A percentile compares a stretch with the other conserved stretches of the same genome.
Evolutionary conservation across 768 basidiomycete species (phyloP).

Genomic region (Lentinula raphanica): DNA sequence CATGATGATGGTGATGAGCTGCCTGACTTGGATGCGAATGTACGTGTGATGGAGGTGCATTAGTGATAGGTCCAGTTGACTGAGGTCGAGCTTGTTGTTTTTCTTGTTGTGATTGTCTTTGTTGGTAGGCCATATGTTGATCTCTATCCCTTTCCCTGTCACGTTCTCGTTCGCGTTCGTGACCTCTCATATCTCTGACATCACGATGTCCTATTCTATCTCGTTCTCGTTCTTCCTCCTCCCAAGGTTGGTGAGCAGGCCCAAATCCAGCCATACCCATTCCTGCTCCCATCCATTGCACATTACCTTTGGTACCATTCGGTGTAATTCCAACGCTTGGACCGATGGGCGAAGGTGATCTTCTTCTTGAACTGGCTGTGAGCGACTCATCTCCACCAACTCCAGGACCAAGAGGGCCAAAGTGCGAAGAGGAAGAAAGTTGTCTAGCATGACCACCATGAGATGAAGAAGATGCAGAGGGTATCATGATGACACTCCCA

Average conservation of each 20-base stretch:
- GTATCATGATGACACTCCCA: not conserved
- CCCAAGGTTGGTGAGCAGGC: not conserved
- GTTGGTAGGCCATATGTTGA: constrained; percentile 27
- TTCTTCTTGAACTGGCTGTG: not conserved
- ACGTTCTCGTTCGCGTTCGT: constrained; percentile 12
- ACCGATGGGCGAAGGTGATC: not conserved
- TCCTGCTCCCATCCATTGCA: constrained; percentile 13
- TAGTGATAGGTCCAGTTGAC: constrained; percentile 10
- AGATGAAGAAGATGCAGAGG: not conserved
- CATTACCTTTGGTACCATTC: constrained; percentile 9
- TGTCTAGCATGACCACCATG: not conserved
- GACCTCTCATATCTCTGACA: constrained; percentile 22
- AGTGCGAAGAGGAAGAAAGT: not conserved
- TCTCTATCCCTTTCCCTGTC: constrained; percentile 25
- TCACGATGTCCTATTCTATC: constrained; percentile 19
- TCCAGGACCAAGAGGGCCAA: not conserved
- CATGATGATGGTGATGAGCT: constrained; percentile 41
- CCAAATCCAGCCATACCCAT: constrained; percentile 11
- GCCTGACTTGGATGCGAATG: constrained; percentile 22
- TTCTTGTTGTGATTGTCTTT: constrained; percentile 26
- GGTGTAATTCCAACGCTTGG: constrained; percentile 3
- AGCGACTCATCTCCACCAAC: not conserved
- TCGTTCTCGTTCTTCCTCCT: constrained; percentile 15
- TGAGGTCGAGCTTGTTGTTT: constrained; percentile 26
- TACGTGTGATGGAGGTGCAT: constrained; percentile 3